phyloP scores from a whole-genome alignment of 164 flowering plant genomes.

The Magnolia changhungtana region DNA sequence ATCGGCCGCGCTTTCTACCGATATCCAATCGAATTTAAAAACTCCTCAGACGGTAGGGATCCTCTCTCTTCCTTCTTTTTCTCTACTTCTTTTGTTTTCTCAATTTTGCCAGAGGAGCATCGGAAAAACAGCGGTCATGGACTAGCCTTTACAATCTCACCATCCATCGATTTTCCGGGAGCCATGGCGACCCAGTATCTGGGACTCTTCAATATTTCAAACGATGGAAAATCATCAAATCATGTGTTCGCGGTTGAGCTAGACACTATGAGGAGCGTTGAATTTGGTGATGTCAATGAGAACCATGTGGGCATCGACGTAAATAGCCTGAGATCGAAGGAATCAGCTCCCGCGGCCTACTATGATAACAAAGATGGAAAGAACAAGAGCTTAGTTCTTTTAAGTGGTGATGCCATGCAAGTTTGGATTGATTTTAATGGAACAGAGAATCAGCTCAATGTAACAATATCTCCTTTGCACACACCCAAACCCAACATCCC shows the following conservation, averaged over 20 bases:
- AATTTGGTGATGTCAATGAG: slow-evolving; percentile 17
- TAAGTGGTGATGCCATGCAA: slow-evolving; percentile 19
- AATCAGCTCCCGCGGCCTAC: slow-evolving; percentile 18
- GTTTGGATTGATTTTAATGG: slow-evolving; percentile 31
- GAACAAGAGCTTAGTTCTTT: slow-evolving; percentile 3
- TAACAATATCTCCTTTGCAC: slow-evolving; percentile 20
- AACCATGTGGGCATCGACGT: slow-evolving; percentile 31
- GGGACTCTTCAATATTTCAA: slow-evolving; percentile 21
- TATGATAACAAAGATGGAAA: neutral
- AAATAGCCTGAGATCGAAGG: slow-evolving; percentile 18
- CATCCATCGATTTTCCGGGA: slow-evolving; percentile 5
- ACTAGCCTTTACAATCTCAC: slow-evolving; percentile 23
- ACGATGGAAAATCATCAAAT: slow-evolving; percentile 6
- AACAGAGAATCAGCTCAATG: slow-evolving; percentile 9
- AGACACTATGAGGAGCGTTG: slow-evolving; percentile 11
- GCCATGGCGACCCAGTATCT: slow-evolving; percentile 15
- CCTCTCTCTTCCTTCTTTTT: slow-evolving; percentile 11
- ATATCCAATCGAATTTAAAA: slow-evolving; percentile 12
- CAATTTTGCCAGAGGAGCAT: slow-evolving; percentile 5
- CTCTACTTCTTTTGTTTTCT: slow-evolving; percentile 23
- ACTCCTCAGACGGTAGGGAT: neutral
- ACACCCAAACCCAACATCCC: slow-evolving; percentile 13
- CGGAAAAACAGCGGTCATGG: slow-evolving; percentile 17
- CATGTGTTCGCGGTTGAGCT: slow-evolving; percentile 23
- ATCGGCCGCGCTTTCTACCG: slow-evolving; percentile 25